A percentile compares a stretch with the other conserved stretches of the same genome.
These are phyloP conservation scores for Arachnomyces sp. DNA, from an alignment of 2,329 filamentous ascomycete genomes.

Conservation along the genomic window DNA sequence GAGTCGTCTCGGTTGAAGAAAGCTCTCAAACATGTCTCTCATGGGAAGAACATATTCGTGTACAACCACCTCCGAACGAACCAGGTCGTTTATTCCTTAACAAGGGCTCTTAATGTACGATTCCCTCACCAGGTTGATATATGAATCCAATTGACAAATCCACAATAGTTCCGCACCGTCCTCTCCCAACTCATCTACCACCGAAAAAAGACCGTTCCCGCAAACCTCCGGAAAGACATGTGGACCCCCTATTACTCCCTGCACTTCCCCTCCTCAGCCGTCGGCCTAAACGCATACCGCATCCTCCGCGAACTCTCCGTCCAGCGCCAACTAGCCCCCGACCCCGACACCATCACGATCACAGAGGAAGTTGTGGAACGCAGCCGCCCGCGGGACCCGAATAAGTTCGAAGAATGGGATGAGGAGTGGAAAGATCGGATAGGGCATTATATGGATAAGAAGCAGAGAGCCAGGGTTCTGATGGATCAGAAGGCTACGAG, in stretches of 20 bases:
- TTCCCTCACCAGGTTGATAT: not conserved
- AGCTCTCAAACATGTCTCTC: conserved; percentile 39
- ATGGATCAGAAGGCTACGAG: conserved; percentile 59
- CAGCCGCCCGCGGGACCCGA: conserved; percentile 30
- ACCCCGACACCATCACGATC: conserved; percentile 35
- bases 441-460: conserved; percentile 39
- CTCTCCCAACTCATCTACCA: conserved; percentile 53
- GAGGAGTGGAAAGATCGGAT: conserved; percentile 33
- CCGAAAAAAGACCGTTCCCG: conserved; percentile 55
- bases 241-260: conserved; percentile 54
- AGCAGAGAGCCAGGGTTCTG: conserved; percentile 42
- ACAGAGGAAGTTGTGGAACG: conserved; percentile 35
- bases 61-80: conserved; percentile 55
- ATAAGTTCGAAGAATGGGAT: conserved; percentile 34
- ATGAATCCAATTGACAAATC: conserved; percentile 1
- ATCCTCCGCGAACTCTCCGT: conserved; percentile 53
- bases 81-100: conserved; percentile 56
- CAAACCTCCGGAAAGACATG: conserved; percentile 51
- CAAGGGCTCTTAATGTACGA: conserved; percentile 46
- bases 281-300: conserved; percentile 48
- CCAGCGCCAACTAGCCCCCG: conserved; percentile 49
- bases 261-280: conserved; percentile 42
- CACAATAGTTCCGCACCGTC: conserved; percentile 40
- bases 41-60: conserved; percentile 54
- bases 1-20: conserved; percentile 35